Evolutionary conservation across 805 yeast genomes (phyloP).

Genomic region (Pichia heedii): DNA sequence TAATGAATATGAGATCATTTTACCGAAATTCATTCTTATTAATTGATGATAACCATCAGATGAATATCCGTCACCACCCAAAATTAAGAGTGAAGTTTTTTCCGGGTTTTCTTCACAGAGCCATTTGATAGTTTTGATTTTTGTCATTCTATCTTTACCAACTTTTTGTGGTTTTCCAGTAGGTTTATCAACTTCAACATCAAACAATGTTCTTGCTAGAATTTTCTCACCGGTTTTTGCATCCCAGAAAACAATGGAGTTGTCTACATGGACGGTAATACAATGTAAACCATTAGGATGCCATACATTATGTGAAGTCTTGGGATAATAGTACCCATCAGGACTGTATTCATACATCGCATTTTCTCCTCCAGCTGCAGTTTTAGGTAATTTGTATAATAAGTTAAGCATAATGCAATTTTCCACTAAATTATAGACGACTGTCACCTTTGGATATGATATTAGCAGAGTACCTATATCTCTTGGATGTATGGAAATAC

Average conservation of each 20-base stretch:
- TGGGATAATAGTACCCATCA: conserved; percentile 23
- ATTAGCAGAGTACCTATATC: conserved; percentile 74
- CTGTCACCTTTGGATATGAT: conserved; percentile 60
- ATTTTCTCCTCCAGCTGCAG: conserved; percentile 64
- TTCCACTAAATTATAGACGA: conserved; percentile 57
- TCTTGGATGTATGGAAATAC: conserved; percentile 78
- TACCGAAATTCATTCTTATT: conserved; percentile 64
- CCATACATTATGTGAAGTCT: conserved; percentile 48
- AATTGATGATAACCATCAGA: conserved; percentile 36
- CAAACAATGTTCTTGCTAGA: conserved; percentile 65
- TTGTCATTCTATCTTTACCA: conserved; percentile 25
- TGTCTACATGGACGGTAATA: conserved; percentile 71
- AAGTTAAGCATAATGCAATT: conserved; percentile 49
- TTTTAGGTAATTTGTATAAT: conserved; percentile 54
- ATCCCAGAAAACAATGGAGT: conserved; percentile 90
- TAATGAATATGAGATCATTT: conserved; percentile 66
- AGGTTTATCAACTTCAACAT: conserved; percentile 53
- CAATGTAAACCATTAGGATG: conserved; percentile 92
- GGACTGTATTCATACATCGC: conserved; percentile 21
- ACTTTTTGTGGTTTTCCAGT: conserved; percentile 18
- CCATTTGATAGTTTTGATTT: conserved; percentile 60
- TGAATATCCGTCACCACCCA: conserved; percentile 53
- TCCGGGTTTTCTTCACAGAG: conserved; percentile 74
- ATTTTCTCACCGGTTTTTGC: conserved; percentile 64
- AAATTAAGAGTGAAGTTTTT: conserved; percentile 59